Percentiles rank a stretch among this genome's conserved stretches.
Conservation (phyloP, 345 rosid species). For the Ceriops tagal region DNA sequence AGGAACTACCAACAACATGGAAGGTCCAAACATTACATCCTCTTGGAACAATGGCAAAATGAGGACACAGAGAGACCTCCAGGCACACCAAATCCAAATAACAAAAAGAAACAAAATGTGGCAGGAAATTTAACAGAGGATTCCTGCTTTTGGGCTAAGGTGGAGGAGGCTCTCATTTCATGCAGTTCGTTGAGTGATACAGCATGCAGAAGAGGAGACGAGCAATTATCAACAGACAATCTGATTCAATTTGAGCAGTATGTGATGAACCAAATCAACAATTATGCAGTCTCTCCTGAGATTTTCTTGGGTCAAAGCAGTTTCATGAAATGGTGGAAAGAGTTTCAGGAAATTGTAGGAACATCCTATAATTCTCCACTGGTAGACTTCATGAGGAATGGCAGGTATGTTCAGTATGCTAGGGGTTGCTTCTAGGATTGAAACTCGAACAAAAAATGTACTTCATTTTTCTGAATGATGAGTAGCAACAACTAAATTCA, state of each 20-base stretch:
- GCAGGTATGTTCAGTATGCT: slow-evolving; percentile 27
- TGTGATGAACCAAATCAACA: slow-evolving; percentile 33
- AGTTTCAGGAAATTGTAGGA: slow-evolving; percentile 31
- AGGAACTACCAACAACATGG: slow-evolving; percentile 33
- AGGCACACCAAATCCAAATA: neutral
- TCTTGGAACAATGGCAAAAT: slow-evolving; percentile 48
- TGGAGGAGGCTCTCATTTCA: slow-evolving; percentile 54
- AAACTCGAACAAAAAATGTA: neutral
- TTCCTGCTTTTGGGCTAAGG: slow-evolving; percentile 87
- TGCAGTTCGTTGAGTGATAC: slow-evolving; percentile 17
- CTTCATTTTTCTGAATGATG: too few relatives aligned
- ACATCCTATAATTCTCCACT: slow-evolving; percentile 24
- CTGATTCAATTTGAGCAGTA: slow-evolving; percentile 38
- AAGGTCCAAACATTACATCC: slow-evolving; percentile 45
- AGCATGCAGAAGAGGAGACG: slow-evolving; percentile 11
- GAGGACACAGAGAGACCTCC: neutral
- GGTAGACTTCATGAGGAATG: slow-evolving; percentile 35
- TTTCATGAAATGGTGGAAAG: slow-evolving; percentile 70
- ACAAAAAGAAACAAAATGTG: slow-evolving; percentile 21
- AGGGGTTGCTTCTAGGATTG: slow-evolving; percentile 7
- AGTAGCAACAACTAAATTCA: too few relatives aligned
- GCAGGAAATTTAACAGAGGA: slow-evolving; percentile 37
- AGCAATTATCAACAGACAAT: neutral
- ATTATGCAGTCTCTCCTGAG: slow-evolving; percentile 57
- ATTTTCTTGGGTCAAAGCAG: slow-evolving; percentile 56